Evolutionary conservation across 2,329 filamentous ascomycete genomes (phyloP).

Genomic region (Stemphylium lycopersici): DNA sequence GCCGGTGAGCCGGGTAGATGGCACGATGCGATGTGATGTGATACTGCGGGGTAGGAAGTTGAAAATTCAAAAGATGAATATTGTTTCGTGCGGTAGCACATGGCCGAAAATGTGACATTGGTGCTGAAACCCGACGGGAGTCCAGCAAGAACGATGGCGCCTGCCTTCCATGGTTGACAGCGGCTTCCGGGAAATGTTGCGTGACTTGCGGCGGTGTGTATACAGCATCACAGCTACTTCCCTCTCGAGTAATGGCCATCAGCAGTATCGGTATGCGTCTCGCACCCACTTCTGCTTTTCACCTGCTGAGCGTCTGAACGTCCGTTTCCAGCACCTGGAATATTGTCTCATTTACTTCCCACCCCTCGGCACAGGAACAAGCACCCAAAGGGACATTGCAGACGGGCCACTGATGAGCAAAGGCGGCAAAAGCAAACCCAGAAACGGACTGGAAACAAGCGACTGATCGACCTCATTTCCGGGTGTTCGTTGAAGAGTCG

Average conservation of each 20-base stretch:
- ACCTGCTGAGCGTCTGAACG: neutral
- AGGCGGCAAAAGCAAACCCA: neutral
- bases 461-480: slow-evolving; percentile 18
- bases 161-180: neutral
- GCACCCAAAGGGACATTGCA: neutral
- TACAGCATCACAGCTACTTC: neutral
- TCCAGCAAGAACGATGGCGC: neutral
- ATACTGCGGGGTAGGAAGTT: neutral
- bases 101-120: neutral
- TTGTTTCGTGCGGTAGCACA: neutral
- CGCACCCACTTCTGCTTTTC: neutral
- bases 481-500: slow-evolving; percentile 13
- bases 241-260: no score
- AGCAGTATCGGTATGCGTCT: no score
- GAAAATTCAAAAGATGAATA: neutral
- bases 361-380: slow-evolving; percentile 2
- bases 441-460: slow-evolving; percentile 6
- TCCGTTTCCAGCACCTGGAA: slow-evolving; percentile 5
- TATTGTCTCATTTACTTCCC: slow-evolving; percentile 14
- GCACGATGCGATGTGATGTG: slow-evolving; percentile 1
- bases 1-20: neutral
- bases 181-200: neutral
- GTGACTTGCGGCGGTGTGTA: neutral
- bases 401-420: slow-evolving; percentile 1
- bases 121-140: neutral